Conservation (phyloP, 164 flowering plant genomes). For the Kalanchoe fedtschenkoi region DNA sequence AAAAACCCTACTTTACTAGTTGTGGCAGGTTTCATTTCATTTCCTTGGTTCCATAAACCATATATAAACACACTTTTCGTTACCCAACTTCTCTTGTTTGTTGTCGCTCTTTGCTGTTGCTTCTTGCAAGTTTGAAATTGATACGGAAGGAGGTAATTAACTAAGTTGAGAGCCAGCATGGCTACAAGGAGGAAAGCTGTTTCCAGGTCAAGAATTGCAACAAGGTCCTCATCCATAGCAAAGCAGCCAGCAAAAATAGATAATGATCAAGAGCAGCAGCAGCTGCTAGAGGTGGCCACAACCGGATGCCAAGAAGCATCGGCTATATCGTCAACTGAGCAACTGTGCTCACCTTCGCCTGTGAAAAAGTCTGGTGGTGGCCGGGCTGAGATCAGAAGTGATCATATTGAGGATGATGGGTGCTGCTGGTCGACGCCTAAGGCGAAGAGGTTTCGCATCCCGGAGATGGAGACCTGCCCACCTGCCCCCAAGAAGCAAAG, state of each 20-base stretch:
- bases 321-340: not conserved
- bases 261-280: not conserved
- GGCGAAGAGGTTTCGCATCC: slow-evolving; percentile 3
- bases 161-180: not conserved
- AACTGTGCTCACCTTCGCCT: not conserved
- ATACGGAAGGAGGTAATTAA: not conserved
- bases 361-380: not conserved
- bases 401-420: not conserved
- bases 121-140: not conserved
- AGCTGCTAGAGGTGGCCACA: not conserved
- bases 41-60: too few species aligned
- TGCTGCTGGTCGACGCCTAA: not conserved
- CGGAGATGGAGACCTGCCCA: not conserved
- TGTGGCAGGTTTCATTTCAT: not conserved
- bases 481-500: slow-evolving; percentile 5
- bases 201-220: not conserved
- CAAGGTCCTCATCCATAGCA: not conserved
- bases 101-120: not conserved
- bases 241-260: not conserved
- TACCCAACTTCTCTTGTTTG: too few species aligned
- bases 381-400: not conserved
- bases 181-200: not conserved
- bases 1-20: not conserved
- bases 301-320: not conserved
- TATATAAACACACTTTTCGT: not conserved